A percentile compares a stretch with the other conserved stretches of the same genome.
phyloP scores from a whole-genome alignment of 352 stramenopile genomes.

The Phytophthora macrochlamydospora region DNA sequence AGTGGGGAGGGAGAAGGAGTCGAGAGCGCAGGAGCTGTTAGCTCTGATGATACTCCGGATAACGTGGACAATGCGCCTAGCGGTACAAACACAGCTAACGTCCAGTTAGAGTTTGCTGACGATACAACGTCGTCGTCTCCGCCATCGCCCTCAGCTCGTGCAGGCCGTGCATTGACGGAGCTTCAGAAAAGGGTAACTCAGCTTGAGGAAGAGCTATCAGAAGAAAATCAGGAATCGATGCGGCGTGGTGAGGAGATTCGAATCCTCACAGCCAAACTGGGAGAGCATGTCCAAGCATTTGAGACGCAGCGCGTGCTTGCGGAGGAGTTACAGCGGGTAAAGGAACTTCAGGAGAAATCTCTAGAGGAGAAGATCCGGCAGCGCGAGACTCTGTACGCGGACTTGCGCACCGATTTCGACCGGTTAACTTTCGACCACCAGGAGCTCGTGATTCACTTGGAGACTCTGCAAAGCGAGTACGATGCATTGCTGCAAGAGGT shows the following conservation, averaged over 20 bases:
- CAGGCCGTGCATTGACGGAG: conserved; percentile 63
- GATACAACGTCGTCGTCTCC: conserved; percentile 11
- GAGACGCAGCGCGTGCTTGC: conserved; percentile 61
- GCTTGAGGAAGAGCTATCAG: conserved; percentile 77
- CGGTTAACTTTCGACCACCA: conserved; percentile 85
- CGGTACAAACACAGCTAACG: conserved; percentile 21
- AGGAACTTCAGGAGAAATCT: conserved; percentile 64
- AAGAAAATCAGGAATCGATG: conserved; percentile 83
- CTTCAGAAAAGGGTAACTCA: conserved; percentile 72
- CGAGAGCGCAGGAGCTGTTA: background rate
- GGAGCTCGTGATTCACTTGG: conserved; percentile 78
- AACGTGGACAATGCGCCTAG: background rate
- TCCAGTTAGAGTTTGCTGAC: conserved; percentile 36
- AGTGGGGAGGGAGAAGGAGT: conserved; percentile 11
- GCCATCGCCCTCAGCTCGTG: conserved; percentile 57
- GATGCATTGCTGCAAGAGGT: conserved; percentile 64
- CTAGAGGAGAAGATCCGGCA: conserved; percentile 76
- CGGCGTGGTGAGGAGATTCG: conserved; percentile 79
- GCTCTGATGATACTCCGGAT: conserved; percentile 14
- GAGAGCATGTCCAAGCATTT: conserved; percentile 65
- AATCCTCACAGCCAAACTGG: conserved; percentile 62
- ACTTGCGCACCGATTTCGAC: conserved; percentile 74
- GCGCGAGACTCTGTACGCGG: conserved; percentile 54
- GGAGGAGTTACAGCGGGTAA: conserved; percentile 72
- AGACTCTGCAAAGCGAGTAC: conserved; percentile 80